These are phyloP conservation scores for Sphaerobolus stellatus DNA, from an alignment of 1,284 basidiomycete genomes.

Conservation along the genomic window DNA sequence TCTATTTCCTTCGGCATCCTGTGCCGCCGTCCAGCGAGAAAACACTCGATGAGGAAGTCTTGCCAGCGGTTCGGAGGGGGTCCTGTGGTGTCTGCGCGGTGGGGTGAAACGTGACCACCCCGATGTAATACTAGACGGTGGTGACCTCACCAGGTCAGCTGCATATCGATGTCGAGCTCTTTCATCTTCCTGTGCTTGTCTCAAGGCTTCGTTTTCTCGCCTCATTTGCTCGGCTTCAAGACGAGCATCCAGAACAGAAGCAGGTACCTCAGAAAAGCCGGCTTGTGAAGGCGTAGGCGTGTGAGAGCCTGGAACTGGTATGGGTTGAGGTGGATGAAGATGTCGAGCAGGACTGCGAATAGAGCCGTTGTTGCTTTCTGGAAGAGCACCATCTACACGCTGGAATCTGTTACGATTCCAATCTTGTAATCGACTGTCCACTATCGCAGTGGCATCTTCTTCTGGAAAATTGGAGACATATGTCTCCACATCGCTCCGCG, in stretches of 20 bases:
- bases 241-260: background rate
- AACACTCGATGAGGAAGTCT: background rate
- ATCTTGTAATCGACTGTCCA: background rate
- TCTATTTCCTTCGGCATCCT: background rate
- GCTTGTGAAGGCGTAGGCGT: background rate
- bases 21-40: conserved; percentile 4
- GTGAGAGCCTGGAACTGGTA: conserved; percentile 1
- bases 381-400: conserved; percentile 6
- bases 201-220: background rate
- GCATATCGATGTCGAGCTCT: conserved; percentile 1
- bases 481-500: conserved; percentile 2
- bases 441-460: conserved; percentile 3
- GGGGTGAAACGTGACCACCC: background rate
- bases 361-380: background rate
- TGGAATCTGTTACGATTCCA: background rate
- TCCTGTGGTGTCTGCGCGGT: background rate
- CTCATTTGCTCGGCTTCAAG: conserved; percentile 6
- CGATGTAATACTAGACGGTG: background rate
- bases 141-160: background rate
- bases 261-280: background rate
- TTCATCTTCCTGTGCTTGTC: background rate
- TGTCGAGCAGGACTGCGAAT: background rate
- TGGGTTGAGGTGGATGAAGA: background rate
- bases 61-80: background rate
- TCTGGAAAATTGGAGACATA: conserved; percentile 2